Evolutionary conservation across 805 yeast genomes (phyloP), one percentile per base, ranked within the genome.

Genomic region (Candida sonorensis): DNA sequence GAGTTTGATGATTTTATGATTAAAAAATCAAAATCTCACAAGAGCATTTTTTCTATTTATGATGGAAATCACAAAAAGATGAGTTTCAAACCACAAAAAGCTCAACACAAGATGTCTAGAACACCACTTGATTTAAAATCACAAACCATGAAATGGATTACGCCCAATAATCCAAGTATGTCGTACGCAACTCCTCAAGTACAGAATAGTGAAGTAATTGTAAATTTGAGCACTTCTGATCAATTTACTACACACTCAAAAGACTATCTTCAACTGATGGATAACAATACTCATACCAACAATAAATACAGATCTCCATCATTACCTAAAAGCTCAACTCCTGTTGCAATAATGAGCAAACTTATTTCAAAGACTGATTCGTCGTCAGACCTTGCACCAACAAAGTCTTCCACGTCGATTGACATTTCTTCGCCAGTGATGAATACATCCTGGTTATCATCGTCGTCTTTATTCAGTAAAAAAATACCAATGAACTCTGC

Each of bases 71-170:
- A n/a, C n/a, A n/a, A n/a, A n/a, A n/a, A n/a, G n/a, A n/a, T n/a
- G n/a, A n/a, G n/a, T n/a, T n/a, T n/a, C n/a, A n/a, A n/a, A n/a
- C n/a, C n/a, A n/a, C n/a, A n/a, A n/a, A n/a, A n/a, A n/a, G n/a
- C n/a, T n/a, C n/a, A n/a, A n/a, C n/a, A n/a, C n/a, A n/a, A n/a
- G n/a, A n/a, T n/a, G n/a, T n/a, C n/a, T n/a, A n/a, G n/a, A n/a
- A n/a, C n/a, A n/a, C 30, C 37, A 11, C 10, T 29, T 11, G 52
- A 53, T 23, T 16, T 54, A 7, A 51, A 49, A 23, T 36, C 44
- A 7, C 57, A 54, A 32, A 54, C 59, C 2, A 42, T 54, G 49
- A 53, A 48, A 37, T 54, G 59, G 59, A 21, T 53, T 7, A 44
- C 51, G 13, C 57, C 58, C 10, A 48, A 41, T 16, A 31, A 31